Evolutionary conservation across 495 filamentous ascomycete genomes (phyloP).

Genomic region (Podospora australis): DNA sequence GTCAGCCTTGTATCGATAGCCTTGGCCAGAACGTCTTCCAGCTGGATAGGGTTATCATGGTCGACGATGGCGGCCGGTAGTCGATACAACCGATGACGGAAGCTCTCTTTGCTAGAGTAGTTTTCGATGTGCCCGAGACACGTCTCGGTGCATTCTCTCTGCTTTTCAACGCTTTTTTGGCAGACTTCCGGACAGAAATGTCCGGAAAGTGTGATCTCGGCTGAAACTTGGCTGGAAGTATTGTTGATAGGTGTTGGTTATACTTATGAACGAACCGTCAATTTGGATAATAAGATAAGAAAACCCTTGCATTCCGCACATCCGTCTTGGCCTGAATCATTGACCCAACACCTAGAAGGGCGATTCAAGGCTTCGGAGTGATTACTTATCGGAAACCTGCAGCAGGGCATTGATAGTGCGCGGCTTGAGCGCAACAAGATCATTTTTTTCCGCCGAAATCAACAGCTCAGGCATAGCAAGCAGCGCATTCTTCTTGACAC

Average conservation of each 20-base stretch:
- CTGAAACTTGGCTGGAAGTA: too few relatives aligned
- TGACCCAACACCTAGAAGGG: too few relatives aligned
- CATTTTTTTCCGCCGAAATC: background rate
- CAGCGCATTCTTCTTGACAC: background rate
- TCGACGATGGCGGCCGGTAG: background rate
- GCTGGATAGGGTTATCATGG: background rate
- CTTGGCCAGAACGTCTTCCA: background rate
- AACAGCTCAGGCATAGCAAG: background rate
- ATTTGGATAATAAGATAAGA: too few relatives aligned
- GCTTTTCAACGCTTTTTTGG: background rate
- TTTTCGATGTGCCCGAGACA: background rate
- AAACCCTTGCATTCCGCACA: too few relatives aligned
- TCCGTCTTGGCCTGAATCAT: too few relatives aligned
- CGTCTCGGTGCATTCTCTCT: background rate
- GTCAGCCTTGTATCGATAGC: background rate
- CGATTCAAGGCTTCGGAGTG: too few relatives aligned
- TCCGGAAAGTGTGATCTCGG: background rate
- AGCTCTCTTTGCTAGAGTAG: too few relatives aligned
- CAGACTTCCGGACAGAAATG: background rate
- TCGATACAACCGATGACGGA: background rate
- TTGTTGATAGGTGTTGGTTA: too few relatives aligned
- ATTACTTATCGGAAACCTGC: constrained; percentile 2
- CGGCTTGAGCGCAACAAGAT: background rate
- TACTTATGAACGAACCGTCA: too few relatives aligned
- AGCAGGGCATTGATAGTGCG: constrained; percentile 1